Evolutionary conservation across 2,329 filamentous ascomycete genomes (phyloP).

Genomic region (Davidsoniella neocaledoniae): DNA sequence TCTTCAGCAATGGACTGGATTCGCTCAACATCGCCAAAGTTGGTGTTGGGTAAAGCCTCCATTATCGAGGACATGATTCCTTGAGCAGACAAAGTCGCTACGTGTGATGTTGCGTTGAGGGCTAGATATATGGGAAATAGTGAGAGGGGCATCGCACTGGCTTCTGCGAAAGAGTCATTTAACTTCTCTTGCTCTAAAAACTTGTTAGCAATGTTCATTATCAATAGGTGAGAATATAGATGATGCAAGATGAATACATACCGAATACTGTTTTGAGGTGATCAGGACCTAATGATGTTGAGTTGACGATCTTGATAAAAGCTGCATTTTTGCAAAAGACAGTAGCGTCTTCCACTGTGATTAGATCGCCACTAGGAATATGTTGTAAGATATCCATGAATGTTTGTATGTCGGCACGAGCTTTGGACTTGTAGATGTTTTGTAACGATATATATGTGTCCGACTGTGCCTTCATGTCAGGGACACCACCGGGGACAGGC

Average conservation of each 20-base stretch:
- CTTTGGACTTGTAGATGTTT: slow-evolving; percentile 82
- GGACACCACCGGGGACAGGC: slow-evolving; percentile 71
- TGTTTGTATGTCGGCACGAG: slow-evolving; percentile 59
- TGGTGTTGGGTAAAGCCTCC: background rate
- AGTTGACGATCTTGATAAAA: slow-evolving; percentile 74
- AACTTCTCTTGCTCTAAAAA: slow-evolving; percentile 34
- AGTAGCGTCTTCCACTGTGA: slow-evolving; percentile 63
- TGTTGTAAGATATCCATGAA: slow-evolving; percentile 49
- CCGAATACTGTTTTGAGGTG: slow-evolving; percentile 4
- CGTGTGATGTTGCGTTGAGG: slow-evolving; percentile 24
- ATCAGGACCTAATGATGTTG: slow-evolving; percentile 12
- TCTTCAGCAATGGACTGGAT: slow-evolving; percentile 33
- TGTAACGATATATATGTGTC: slow-evolving; percentile 79
- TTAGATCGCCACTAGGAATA: slow-evolving; percentile 28
- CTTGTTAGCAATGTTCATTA: background rate
- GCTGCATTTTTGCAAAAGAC: slow-evolving; percentile 90
- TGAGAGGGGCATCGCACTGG: slow-evolving; percentile 35
- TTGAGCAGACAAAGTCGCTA: slow-evolving; percentile 9
- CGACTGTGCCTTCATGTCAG: slow-evolving; percentile 96
- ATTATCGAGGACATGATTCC: slow-evolving; percentile 9
- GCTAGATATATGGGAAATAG: slow-evolving; percentile 55
- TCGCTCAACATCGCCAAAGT: background rate
- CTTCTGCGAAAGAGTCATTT: slow-evolving; percentile 35
- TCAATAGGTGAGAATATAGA: background rate
- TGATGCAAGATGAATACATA: background rate